phyloP scores from a whole-genome alignment of 495 filamentous ascomycete genomes.

The Neurospora sp. region DNA sequence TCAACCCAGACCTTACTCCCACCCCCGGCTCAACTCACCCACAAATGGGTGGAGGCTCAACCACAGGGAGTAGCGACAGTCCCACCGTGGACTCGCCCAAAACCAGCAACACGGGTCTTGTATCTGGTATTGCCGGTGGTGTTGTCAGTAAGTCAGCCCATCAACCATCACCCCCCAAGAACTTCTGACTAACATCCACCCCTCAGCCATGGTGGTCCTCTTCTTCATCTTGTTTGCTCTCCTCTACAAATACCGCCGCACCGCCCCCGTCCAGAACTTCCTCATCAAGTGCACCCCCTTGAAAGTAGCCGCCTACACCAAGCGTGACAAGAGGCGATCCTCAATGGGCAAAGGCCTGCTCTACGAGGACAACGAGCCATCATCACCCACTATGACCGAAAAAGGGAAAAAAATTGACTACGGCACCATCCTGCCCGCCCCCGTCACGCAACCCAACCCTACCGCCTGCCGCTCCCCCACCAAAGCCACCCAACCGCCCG shows the following conservation, averaged over 20 bases:
- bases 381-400: slow-evolving; percentile 4
- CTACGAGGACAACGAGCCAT: slow-evolving; percentile 11
- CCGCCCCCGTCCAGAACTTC: slow-evolving; percentile 13
- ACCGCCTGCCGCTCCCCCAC: background rate
- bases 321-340: slow-evolving; percentile 14
- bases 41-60: background rate
- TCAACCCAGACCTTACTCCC: background rate
- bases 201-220: slow-evolving; percentile 13
- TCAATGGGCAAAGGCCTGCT: slow-evolving; percentile 20
- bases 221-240: slow-evolving; percentile 18
- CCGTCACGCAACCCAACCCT: slow-evolving; percentile 5
- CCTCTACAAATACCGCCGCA: slow-evolving; percentile 18
- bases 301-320: slow-evolving; percentile 14
- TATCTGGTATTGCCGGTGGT: slow-evolving; percentile 14
- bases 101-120: background rate
- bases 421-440: slow-evolving; percentile 5
- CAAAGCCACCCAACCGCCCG: slow-evolving; percentile 1
- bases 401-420: slow-evolving; percentile 10
- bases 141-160: slow-evolving; percentile 11
- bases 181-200: background rate
- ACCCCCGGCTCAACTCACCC: background rate
- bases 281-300: slow-evolving; percentile 17
- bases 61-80: background rate
- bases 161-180: background rate
- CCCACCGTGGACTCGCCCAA: background rate